Base-by-base conservation (phyloP, 2,329 filamentous ascomycete species). In the Monosporascus sp. region DNA sequence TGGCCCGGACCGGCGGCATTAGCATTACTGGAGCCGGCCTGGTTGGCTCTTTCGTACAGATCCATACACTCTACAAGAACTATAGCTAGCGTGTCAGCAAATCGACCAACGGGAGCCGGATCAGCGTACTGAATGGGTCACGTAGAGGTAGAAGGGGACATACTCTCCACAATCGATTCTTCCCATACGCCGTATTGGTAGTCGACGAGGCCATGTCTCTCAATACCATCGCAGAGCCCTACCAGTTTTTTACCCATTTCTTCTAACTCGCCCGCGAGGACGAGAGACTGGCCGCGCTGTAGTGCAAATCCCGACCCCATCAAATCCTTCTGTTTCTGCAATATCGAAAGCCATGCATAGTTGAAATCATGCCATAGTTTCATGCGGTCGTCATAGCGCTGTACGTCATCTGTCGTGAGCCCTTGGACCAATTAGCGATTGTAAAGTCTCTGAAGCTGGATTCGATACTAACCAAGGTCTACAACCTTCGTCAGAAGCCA, bases 131-230 rank as follows among this genome's bases (percentile, higher is more conserved):
- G 20, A 14, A 17, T 40, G 47, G n/a, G 37, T 54, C 7, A 51
- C 24, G 37, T 38, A 37, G 45, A 35, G 11, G 31, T 14, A 35
- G 9, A 18, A 35, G 17, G 49, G 48, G 24, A 79, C 89, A 72
- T 77, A 96, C 92, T 80, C 54, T 82, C 81, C 62, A 94, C 82
- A 62, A 97, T 97, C 66, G 89, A 85, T 67, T 97, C 92, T 72
- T 97, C 94, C 83, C 91, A 95, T 26, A 97, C 89, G 8, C 94
- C 94, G 74, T 96, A 95, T 65, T 97, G 88, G 69, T 97, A 99
- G 73, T 99, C 94, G 11, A 99, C 91, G 48, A 99, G 75, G n/a
- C 94, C 94, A 67, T 95, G 87, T 60, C 88, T 86, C 70, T 97
- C 93, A 57, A 97, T 82, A 49, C 82, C 82, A 68, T 97, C 91